A percentile compares a stretch with the other conserved stretches of the same genome.
Evolutionary conservation across 1,284 basidiomycete species (phyloP).

Genomic region (Gastroboletus turbinatus): DNA sequence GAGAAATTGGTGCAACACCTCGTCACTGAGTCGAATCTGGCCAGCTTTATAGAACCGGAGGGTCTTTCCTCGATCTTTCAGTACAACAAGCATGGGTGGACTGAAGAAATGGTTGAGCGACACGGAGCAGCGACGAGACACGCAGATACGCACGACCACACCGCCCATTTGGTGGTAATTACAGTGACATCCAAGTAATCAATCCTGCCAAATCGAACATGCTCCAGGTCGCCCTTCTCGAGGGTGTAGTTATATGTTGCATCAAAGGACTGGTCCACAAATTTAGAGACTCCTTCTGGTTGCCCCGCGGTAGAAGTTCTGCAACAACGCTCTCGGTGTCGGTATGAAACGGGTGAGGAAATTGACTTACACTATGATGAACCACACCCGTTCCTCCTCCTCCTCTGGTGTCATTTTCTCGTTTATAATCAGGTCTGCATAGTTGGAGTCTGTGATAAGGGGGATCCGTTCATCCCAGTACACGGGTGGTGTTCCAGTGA

Average conservation of each 20-base stretch:
- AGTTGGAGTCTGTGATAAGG: constrained; percentile 76
- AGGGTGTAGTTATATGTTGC: constrained; percentile 62
- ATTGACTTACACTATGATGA: constrained; percentile 62
- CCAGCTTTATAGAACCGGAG: constrained; percentile 73
- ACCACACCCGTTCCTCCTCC: constrained; percentile 65
- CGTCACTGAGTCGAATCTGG: constrained; percentile 55
- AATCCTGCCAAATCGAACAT: constrained; percentile 75
- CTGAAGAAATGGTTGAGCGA: constrained; percentile 37
- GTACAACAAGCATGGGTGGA: constrained; percentile 66
- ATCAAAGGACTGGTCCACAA: constrained; percentile 70
- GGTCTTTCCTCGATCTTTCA: constrained; percentile 64
- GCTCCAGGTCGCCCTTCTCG: constrained; percentile 59
- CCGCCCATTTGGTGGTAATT: constrained; percentile 75
- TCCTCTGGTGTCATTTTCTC: constrained; percentile 63
- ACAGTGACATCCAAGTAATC: constrained; percentile 79
- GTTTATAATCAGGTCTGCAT: constrained; percentile 62
- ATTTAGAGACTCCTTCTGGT: constrained; percentile 63
- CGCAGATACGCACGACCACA: constrained; percentile 65
- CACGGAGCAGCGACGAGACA: background rate
- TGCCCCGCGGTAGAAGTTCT: constrained; percentile 63
- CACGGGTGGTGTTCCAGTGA: constrained; percentile 54
- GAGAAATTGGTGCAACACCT: constrained; percentile 62
- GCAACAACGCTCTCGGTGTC: constrained; percentile 3
- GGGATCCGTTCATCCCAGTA: constrained; percentile 71
- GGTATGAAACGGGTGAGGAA: constrained; percentile 1